Percentiles rank a stretch among this genome's conserved stretches.
These are phyloP conservation scores for Iberis pinnata DNA, from an alignment of 345 rosid genomes.

Conservation along the genomic window DNA sequence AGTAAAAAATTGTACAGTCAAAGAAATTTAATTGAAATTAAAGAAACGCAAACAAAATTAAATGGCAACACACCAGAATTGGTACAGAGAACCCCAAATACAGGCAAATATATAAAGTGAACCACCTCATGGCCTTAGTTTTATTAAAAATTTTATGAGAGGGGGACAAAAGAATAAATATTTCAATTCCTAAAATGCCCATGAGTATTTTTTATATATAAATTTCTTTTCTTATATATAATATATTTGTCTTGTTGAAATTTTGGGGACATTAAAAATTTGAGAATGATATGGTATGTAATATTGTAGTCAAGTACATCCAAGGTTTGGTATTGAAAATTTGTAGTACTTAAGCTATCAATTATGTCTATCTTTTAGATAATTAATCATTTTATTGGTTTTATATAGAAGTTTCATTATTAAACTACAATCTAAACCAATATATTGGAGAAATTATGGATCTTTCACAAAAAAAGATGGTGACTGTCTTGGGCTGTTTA, in stretches of 20 bases:
- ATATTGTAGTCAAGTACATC: conserved; percentile 5
- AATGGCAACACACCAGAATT: conserved; percentile 38
- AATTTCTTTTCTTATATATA: background rate
- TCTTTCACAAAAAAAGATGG: background rate
- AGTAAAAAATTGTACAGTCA: conserved; percentile 35
- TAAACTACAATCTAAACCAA: conserved; percentile 3
- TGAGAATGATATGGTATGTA: conserved; percentile 6
- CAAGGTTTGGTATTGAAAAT: too few species aligned
- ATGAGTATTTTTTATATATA: conserved; percentile 2
- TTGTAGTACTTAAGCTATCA: too few species aligned
- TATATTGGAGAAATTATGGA: background rate
- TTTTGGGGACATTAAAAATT: conserved; percentile 14
- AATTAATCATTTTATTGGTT: conserved; percentile 9
- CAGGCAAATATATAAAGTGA: conserved; percentile 26
- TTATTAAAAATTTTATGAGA: conserved; percentile 27
- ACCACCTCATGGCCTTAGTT: conserved; percentile 26
- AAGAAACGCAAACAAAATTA: conserved; percentile 33
- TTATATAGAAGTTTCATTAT: background rate
- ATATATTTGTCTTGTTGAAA: conserved; percentile 20
- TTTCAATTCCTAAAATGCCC: conserved; percentile 27
- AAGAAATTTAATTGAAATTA: conserved; percentile 45
- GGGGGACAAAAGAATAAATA: conserved; percentile 29
- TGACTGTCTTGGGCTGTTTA: background rate
- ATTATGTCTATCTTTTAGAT: background rate
- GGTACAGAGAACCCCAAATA: conserved; percentile 33